Evolutionary conservation across 257 asterid species (phyloP).

Genomic region (Penstemon davidsonii): DNA sequence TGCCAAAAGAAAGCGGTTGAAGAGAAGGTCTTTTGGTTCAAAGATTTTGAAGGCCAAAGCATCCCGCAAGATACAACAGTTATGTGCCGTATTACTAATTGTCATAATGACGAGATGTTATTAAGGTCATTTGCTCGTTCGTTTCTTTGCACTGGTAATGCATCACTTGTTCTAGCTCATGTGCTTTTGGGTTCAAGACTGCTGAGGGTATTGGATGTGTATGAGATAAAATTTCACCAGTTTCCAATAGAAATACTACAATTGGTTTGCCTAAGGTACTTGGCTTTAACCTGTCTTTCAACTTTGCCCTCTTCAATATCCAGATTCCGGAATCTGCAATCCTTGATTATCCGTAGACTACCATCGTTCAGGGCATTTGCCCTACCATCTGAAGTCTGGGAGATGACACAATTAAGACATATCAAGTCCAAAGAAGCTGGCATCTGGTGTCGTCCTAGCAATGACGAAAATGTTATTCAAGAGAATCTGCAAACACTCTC

Average conservation of each 20-base stretch:
- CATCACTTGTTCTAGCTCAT: background rate
- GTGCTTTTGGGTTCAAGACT: background rate
- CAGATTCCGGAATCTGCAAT: background rate
- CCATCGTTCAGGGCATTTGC: background rate
- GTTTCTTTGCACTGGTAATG: background rate
- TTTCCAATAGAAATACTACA: constrained; percentile 1
- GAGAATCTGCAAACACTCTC: background rate
- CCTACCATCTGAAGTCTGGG: no score
- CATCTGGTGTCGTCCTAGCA: background rate
- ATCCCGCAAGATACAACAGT: background rate
- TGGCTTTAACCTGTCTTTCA: background rate
- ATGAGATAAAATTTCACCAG: background rate
- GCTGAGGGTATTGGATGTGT: background rate
- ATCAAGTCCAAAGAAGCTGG: background rate
- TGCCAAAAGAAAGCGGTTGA: background rate
- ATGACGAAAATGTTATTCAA: background rate
- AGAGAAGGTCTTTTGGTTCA: background rate
- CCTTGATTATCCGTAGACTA: background rate
- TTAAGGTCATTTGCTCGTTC: background rate
- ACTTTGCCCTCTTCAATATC: background rate
- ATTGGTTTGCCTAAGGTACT: constrained; percentile 1
- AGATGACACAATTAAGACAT: background rate
- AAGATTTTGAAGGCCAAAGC: no score
- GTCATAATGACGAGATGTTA: background rate
- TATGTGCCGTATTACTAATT: background rate